Percentiles rank a stretch among this genome's conserved stretches.
phyloP scores from a whole-genome alignment of 768 basidiomycete species.

The Rhodotorula graminis region DNA sequence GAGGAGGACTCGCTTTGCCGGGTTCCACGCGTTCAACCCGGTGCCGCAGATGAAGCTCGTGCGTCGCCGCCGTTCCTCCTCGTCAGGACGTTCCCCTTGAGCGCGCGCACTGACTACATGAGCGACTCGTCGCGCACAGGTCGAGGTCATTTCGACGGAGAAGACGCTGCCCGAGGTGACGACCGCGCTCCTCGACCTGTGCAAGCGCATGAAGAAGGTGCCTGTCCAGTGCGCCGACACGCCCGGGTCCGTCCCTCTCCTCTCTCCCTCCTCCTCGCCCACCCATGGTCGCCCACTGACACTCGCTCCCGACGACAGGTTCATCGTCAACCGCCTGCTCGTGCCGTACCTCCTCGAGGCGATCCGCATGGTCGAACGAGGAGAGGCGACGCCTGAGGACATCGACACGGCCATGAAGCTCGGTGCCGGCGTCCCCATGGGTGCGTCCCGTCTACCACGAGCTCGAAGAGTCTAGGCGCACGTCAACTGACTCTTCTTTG shows the following conservation, averaged over 20 bases:
- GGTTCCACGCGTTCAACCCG: conserved; percentile 51
- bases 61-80: not conserved
- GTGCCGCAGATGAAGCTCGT: conserved; percentile 48
- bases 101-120: no score
- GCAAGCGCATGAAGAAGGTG: conserved; percentile 48
- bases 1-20: conserved; percentile 47
- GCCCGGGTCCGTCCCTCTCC: conserved; percentile 44
- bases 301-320: conserved; percentile 32
- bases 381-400: conserved; percentile 50
- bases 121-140: conserved; percentile 14
- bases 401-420: conserved; percentile 53
- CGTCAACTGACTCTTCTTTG: no score
- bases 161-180: conserved; percentile 47
- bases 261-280: not conserved
- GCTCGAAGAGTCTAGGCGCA: no score
- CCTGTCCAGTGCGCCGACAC: conserved; percentile 51
- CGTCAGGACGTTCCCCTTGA: not conserved
- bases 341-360: conserved; percentile 52
- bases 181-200: conserved; percentile 47
- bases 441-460: not conserved
- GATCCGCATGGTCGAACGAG: conserved; percentile 51
- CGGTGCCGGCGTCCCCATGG: conserved; percentile 47
- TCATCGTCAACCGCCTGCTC: conserved; percentile 51
- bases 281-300: not conserved
- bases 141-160: conserved; percentile 49